Base-by-base conservation (phyloP, 2,329 filamentous ascomycete species). In the Diaporthe velutina region DNA sequence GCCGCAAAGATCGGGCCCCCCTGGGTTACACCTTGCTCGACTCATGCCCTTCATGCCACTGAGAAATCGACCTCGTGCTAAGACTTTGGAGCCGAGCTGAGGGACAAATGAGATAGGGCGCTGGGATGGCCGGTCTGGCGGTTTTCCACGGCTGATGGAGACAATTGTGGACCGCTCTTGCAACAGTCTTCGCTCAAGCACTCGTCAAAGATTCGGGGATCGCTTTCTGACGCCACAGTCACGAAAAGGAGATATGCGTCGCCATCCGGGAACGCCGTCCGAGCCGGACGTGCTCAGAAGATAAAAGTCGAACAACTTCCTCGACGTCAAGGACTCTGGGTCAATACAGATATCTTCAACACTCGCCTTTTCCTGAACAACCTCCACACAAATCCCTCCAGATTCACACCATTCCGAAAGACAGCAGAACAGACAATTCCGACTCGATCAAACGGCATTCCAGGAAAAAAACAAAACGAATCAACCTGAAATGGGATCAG, bases 401-500 rank as follows among this genome's bases (percentile, higher is more conserved):
- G 52, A 19, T 17, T 13, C 22, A 66, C 61, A 13, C 22, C 3
- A 50, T 22, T 17, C 28, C 12, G 40, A 25, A 6, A 25, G 7
- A 33, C 28, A 72, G 28, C n/a, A 28, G 17, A 17, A 9, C 45
- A 10, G n/a, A 22, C 19, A 70, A 3, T 7, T 45, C 25, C 28
- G 12, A 48, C 17, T 22, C 38, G 19, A 17, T 28, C 6, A 22
- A 3, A 42, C 30, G 19, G 13, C 33, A 9, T 1, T 3, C 38
- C 19, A 5, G 8, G 38, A 28, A 48, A 6, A 12, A 25, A 30
- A 28, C 38, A 6, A 12, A 25, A 30, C 25, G 4, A 35, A 50
- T 10, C 12, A 4, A 48, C 48, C 50, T 45, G 38, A 35, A n/a
- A 76, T 76, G 74, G 74, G 67, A 54, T 72, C 74, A 25, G 52